Evolutionary conservation across 108 stramenopile species (phyloP).

Genomic region (Conticribra guillardii): DNA sequence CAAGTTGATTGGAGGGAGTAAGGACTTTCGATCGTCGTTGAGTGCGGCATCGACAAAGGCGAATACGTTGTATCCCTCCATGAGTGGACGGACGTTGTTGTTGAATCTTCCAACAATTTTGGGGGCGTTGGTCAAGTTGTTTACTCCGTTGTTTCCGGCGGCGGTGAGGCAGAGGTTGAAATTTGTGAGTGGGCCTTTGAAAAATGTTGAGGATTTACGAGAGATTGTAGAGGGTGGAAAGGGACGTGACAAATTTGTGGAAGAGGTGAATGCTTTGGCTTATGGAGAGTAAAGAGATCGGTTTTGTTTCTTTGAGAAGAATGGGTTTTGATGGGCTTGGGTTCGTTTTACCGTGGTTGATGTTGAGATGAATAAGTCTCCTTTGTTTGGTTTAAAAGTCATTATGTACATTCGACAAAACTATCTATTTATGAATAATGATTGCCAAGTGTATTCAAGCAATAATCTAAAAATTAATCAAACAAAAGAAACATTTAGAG

Average conservation of each 20-base stretch:
- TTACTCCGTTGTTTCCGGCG: slow-evolving; percentile 81
- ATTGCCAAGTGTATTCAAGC: no score
- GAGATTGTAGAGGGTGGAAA: slow-evolving; percentile 53
- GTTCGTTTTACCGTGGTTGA: no score
- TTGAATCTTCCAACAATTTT: slow-evolving; percentile 76
- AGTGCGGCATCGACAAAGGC: slow-evolving; percentile 67
- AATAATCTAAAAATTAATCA: no score
- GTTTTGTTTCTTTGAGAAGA: no score
- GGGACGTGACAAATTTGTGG: slow-evolving; percentile 55
- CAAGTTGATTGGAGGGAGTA: slow-evolving; percentile 64
- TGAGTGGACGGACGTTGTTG: slow-evolving; percentile 74
- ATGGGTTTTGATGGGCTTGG: no score
- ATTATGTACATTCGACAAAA: no score
- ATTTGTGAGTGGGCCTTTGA: slow-evolving; percentile 73
- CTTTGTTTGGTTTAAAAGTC: no score
- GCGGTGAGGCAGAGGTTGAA: slow-evolving; percentile 63
- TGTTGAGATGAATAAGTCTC: no score
- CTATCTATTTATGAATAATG: no score
- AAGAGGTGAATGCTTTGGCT: slow-evolving; percentile 59
- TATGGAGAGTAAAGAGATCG: slow-evolving; percentile 43
- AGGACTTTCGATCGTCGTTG: slow-evolving; percentile 69
- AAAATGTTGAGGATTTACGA: slow-evolving; percentile 55
- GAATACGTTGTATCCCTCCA: slow-evolving; percentile 63
- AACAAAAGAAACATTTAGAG: no score
- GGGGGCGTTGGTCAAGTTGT: slow-evolving; percentile 71